Evolutionary conservation across 225 moss, liverwort and hornwort genomes (phyloP).

Genomic region (Climacium dendroides): DNA sequence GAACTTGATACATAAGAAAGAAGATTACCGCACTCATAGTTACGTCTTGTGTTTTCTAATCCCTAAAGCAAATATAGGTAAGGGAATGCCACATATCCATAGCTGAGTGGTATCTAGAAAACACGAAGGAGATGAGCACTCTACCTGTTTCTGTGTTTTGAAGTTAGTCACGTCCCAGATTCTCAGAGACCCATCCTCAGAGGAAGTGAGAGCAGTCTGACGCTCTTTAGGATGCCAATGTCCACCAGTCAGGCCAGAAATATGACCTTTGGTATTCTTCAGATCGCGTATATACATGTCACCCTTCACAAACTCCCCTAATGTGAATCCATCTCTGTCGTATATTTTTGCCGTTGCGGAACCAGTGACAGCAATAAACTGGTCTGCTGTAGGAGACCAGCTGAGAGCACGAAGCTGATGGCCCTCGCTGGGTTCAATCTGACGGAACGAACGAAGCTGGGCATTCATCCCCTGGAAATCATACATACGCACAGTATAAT

Average conservation of each 20-base stretch:
- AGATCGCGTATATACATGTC: constrained; percentile 99
- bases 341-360: constrained; percentile 96
- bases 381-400: constrained; percentile 97
- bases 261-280: constrained; percentile 98
- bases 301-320: constrained; percentile 92
- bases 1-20: neutral
- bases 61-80: neutral
- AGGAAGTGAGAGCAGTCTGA: constrained; percentile 86
- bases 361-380: constrained; percentile 85
- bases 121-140: neutral
- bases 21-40: neutral
- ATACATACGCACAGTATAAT: constrained; percentile 81
- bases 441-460: constrained; percentile 87
- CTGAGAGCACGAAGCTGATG: constrained; percentile 96
- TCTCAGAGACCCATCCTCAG: constrained; percentile 94
- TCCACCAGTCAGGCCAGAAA: constrained; percentile 93
- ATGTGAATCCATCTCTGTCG: constrained; percentile 89
- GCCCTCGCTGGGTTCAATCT: constrained; percentile 94
- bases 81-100: neutral
- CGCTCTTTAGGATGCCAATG: constrained; percentile 97
- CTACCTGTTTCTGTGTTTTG: constrained; percentile 90
- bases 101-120: neutral
- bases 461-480: constrained; percentile 99
- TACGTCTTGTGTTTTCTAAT: neutral
- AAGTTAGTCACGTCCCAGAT: constrained; percentile 99